Evolutionary conservation across 208 protist genomes (phyloP).

Genomic region (Kentomonas sorsogonicus): DNA sequence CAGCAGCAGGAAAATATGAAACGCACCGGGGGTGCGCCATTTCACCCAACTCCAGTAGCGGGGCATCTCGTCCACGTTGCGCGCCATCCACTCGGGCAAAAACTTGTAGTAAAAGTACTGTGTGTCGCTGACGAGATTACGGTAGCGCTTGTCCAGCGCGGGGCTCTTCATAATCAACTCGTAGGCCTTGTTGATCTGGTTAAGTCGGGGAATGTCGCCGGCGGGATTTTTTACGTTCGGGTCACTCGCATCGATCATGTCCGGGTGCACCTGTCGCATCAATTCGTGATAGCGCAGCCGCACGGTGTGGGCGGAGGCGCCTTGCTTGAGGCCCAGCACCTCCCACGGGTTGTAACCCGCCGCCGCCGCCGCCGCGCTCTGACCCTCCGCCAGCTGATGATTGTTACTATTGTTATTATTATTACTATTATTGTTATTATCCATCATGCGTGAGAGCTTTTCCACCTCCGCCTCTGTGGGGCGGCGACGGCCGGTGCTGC

Average conservation of each 20-base stretch:
- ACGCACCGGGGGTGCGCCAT: conserved; percentile 65
- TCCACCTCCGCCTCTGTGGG: too few relatives aligned
- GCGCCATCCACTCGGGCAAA: conserved; percentile 87
- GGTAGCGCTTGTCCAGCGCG: conserved; percentile 81
- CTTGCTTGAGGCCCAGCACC: conserved; percentile 72
- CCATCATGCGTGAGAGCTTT: too few relatives aligned
- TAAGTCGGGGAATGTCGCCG: conserved; percentile 75
- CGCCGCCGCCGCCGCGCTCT: conserved; percentile 14
- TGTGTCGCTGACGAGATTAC: conserved; percentile 79
- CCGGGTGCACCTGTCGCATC: conserved; percentile 79
- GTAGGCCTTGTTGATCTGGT: conserved; percentile 88
- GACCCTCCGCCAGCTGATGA: too few relatives aligned
- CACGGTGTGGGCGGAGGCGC: conserved; percentile 65
- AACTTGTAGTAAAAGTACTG: conserved; percentile 87
- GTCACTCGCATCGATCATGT: conserved; percentile 66
- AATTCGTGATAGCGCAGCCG: conserved; percentile 81
- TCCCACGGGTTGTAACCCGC: conserved; percentile 83
- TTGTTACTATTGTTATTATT: background rate
- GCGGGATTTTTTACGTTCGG: too few relatives aligned
- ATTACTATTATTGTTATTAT: background rate
- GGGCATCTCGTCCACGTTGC: conserved; percentile 90
- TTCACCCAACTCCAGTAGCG: conserved; percentile 86
- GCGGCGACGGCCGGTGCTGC: too few relatives aligned
- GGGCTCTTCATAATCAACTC: conserved; percentile 86
- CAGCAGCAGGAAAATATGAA: conserved; percentile 60